A percentile compares a stretch with the other conserved stretches of the same genome.
These are phyloP conservation scores for Phialemoniopsis sp. DNA, from an alignment of 2,329 filamentous ascomycete species.

Conservation along the genomic window DNA sequence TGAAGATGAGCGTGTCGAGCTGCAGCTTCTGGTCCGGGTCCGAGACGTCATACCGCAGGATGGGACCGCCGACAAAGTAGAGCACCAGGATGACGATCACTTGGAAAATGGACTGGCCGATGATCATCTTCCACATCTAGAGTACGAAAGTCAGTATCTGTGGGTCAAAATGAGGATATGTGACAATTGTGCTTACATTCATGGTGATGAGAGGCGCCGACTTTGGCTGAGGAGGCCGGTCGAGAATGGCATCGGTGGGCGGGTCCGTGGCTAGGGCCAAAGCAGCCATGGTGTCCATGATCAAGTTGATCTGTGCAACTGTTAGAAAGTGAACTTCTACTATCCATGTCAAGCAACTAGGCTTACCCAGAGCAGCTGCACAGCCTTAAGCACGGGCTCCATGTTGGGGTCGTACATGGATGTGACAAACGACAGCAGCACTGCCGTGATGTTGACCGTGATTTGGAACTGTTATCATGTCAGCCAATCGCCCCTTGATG, in stretches of 20 bases:
- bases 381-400: constrained; percentile 73
- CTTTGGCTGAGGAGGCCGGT: constrained; percentile 64
- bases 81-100: constrained; percentile 73
- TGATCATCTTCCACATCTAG: constrained; percentile 97
- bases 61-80: constrained; percentile 62
- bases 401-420: constrained; percentile 67
- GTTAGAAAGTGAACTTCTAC: too few species aligned
- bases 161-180: too few species aligned
- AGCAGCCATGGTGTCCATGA: constrained; percentile 92
- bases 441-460: constrained; percentile 86
- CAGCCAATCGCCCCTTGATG: too few species aligned
- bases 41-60: constrained; percentile 52
- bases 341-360: too few species aligned
- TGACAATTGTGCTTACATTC: constrained; percentile 31
- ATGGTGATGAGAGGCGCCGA: constrained; percentile 65
- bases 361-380: constrained; percentile 82
- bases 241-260: constrained; percentile 71
- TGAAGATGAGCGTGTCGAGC: constrained; percentile 69
- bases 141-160: too few species aligned
- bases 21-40: constrained; percentile 42
- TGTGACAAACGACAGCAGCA: constrained; percentile 79
- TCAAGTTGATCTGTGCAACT: constrained; percentile 69
- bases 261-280: constrained; percentile 84
- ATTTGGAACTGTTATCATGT: constrained; percentile 41
- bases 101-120: constrained; percentile 87